These are phyloP conservation scores for Penicillium pulvis DNA, from an alignment of 495 filamentous ascomycete species.

Conservation along the genomic window DNA sequence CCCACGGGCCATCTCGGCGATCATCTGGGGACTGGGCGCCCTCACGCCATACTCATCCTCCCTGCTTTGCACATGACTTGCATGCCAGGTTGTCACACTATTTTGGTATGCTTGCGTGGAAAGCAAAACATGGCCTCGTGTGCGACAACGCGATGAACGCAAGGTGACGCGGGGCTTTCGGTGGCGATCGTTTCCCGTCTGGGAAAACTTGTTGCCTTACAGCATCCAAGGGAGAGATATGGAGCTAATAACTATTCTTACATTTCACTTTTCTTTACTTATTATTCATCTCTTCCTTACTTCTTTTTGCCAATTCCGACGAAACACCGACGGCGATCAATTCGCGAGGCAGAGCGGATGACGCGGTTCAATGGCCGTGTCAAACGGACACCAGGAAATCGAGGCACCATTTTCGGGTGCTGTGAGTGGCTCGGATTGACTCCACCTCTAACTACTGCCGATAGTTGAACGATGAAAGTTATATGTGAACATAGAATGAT, in stretches of 20 bases:
- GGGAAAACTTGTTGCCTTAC: neutral
- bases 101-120: neutral
- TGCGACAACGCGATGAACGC: neutral
- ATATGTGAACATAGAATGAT: neutral
- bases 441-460: no score
- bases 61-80: neutral
- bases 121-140: neutral
- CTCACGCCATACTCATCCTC: neutral
- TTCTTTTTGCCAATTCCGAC: no score
- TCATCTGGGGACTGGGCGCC: neutral
- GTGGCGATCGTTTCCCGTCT: neutral
- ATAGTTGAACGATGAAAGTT: no score
- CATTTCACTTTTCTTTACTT: no score
- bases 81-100: neutral
- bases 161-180: neutral
- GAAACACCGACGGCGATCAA: no score
- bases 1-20: neutral
- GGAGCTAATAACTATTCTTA: no score
- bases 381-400: no score
- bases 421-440: no score
- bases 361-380: no score
- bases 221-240: neutral
- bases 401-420: no score
- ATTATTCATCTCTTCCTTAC: no score
- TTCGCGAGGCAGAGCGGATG: no score